Evolutionary conservation across 495 filamentous ascomycete species (phyloP), one percentile per base, ranked within the genome.

Genomic region (Podospora comata): DNA sequence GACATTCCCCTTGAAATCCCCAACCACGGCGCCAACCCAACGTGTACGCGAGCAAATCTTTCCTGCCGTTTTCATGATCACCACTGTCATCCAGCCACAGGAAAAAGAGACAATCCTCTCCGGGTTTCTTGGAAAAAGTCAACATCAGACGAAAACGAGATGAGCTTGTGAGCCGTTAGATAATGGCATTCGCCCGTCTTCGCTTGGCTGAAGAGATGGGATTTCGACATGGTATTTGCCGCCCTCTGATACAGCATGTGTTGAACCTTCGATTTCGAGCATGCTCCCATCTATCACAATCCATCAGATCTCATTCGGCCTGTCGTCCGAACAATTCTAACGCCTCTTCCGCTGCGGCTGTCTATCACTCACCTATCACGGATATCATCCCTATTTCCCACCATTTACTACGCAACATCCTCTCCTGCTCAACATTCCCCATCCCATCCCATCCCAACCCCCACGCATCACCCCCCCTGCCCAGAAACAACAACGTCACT

Each of bases 71-170:
- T 61, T 61, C 7, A 1, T 61, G 61, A 63, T 63, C 61, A 28
- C 34, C 61, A 18, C 30, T 32, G 30, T 23, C 23, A 23, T 23
- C 30, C 30, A 32, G 3, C 30, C 30, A 39, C 60, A 44, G 60
- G 30, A 26, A 48, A 18, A 39, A n/a, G 19, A 60, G 19, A 60
- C 60, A 23, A 60, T 15, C 53, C 44, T 55, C 67, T 66, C 70
- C 70, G 67, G 70, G 70, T 68, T 65, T 26, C 5, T 30, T 64
- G 53, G 59, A 59, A 18, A 19, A 57, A 1, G 5, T 61, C 64
- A 64, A 72, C 68, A 68, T 70, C 68, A 70, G 72, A 74, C 66
- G 72, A 62, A 62, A 34, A 72, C 67, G 64, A 70, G 30, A 72
- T 65, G 66, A 67, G 61, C 23, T 62, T 62, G 65, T 27, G 58